Evolutionary conservation across 2,329 filamentous ascomycete genomes (phyloP).

Genomic region (Fonsecaea monophora): DNA sequence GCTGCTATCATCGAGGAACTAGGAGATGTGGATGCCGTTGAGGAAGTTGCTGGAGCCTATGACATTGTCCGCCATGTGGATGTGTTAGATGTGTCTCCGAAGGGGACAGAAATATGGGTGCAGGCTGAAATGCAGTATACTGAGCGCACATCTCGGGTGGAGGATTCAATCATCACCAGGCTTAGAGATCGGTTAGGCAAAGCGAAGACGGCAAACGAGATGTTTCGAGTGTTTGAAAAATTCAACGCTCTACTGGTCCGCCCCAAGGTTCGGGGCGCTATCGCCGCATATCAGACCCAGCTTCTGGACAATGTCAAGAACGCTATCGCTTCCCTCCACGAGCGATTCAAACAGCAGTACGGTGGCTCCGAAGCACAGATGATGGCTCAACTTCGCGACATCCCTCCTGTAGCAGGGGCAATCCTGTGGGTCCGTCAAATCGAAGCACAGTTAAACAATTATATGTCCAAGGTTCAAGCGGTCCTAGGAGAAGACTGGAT

Average conservation of each 20-base stretch:
- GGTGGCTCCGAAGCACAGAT: constrained; percentile 96
- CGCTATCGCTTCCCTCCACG: constrained; percentile 89
- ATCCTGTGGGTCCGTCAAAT: constrained; percentile 99
- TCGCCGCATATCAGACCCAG: constrained; percentile 96
- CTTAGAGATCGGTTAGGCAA: constrained; percentile 91
- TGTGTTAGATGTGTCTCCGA: constrained; percentile 85
- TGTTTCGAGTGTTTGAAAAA: constrained; percentile 99
- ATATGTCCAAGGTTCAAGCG: constrained; percentile 99
- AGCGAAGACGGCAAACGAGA: constrained; percentile 96
- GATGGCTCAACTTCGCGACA: constrained; percentile 95
- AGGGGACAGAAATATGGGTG: constrained; percentile 90
- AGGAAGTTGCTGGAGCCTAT: constrained; percentile 95
- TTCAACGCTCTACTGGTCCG: constrained; percentile 99
- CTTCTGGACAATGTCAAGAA: constrained; percentile 98
- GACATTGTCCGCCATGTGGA: constrained; percentile 93
- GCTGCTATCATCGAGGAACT: constrained; percentile 87
- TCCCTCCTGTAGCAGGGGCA: constrained; percentile 93
- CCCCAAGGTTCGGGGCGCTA: constrained; percentile 98
- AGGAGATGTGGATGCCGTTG: constrained; percentile 94
- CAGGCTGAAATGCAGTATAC: constrained; percentile 96
- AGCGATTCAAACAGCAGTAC: constrained; percentile 98
- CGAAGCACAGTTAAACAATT: constrained; percentile 90
- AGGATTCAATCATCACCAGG: constrained; percentile 97
- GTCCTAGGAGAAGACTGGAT: constrained; percentile 95
- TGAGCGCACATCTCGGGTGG: constrained; percentile 92